Percentiles rank a stretch among this genome's conserved stretches.
These are phyloP conservation scores for Pseudocercospora cruenta DNA, from an alignment of 2,329 filamentous ascomycete species.

Conservation along the genomic window DNA sequence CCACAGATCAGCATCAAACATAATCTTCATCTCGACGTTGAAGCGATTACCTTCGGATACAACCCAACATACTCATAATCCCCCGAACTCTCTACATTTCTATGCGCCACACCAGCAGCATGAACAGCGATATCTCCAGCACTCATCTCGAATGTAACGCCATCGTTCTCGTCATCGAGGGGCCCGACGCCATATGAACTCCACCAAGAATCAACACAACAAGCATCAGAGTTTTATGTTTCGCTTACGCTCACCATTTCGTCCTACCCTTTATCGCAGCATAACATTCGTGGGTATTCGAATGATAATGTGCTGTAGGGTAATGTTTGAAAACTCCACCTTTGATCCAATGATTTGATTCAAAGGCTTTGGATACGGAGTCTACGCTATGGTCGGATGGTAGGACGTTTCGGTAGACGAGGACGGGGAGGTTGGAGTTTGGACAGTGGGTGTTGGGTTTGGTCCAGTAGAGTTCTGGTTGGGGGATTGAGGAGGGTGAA, in stretches of 20 bases:
- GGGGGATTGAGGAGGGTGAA: background rate
- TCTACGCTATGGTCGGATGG: constrained; percentile 29
- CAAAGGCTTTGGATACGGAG: constrained; percentile 24
- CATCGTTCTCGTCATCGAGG: constrained; percentile 12
- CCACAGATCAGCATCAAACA: background rate
- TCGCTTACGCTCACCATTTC: constrained; percentile 11
- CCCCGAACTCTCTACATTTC: constrained; percentile 27
- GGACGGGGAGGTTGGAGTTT: constrained; percentile 33
- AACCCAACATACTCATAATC: constrained; percentile 36
- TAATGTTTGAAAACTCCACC: constrained; percentile 33
- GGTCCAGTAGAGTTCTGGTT: constrained; percentile 22
- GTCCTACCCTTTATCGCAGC: constrained; percentile 30
- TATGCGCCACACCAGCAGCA: constrained; percentile 34
- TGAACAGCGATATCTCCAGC: constrained; percentile 24
- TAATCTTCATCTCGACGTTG: background rate
- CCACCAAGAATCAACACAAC: too few species aligned
- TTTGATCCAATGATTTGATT: constrained; percentile 30
- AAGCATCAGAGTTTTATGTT: too few species aligned
- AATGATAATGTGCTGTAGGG: constrained; percentile 31
- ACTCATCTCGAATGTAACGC: constrained; percentile 19
- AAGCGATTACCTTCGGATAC: constrained; percentile 29
- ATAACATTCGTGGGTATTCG: constrained; percentile 35
- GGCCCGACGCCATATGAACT: constrained; percentile 22
- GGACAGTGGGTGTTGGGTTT: constrained; percentile 30
- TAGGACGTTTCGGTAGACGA: constrained; percentile 38